Percentiles rank a stretch among this genome's conserved stretches.
phyloP scores from a whole-genome alignment of 768 basidiomycete genomes.

The Leccinum pellstonianum region DNA sequence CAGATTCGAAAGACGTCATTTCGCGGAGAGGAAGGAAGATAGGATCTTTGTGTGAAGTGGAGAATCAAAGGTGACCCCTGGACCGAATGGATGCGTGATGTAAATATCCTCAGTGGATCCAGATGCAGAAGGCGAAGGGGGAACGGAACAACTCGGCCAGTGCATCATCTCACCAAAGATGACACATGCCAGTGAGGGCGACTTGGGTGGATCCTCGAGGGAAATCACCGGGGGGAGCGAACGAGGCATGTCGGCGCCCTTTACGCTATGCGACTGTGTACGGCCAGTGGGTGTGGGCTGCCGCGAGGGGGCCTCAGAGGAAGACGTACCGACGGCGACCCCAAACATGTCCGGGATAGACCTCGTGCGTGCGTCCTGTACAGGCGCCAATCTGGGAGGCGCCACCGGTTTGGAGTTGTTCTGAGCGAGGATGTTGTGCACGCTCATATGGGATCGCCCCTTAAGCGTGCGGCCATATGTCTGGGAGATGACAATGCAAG shows the following conservation, averaged over 20 bases:
- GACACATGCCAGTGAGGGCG: too few relatives aligned
- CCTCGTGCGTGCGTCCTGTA: constrained; percentile 53
- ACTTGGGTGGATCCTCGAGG: too few relatives aligned
- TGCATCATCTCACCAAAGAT: too few relatives aligned
- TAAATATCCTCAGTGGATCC: too few relatives aligned
- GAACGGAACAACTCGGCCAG: too few relatives aligned
- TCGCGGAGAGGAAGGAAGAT: too few relatives aligned
- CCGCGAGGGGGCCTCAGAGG: constrained; percentile 33
- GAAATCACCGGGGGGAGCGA: constrained; percentile 24
- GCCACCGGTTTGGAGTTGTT: constrained; percentile 46
- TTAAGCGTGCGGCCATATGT: constrained; percentile 40
- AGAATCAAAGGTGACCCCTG: too few relatives aligned
- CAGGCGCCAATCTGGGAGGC: constrained; percentile 22
- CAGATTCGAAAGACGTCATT: too few relatives aligned
- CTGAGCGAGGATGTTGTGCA: constrained; percentile 54
- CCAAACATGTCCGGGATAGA: constrained; percentile 64
- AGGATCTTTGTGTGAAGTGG: too few relatives aligned
- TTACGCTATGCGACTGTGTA: constrained; percentile 78
- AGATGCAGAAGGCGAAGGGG: too few relatives aligned
- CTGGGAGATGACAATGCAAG: constrained; percentile 33
- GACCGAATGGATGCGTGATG: too few relatives aligned
- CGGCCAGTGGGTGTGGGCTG: constrained; percentile 46
- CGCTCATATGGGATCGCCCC: constrained; percentile 55
- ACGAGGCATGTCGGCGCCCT: constrained; percentile 61
- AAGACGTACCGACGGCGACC: constrained; percentile 20